Evolutionary conservation across 1,139 yeast species (phyloP), one percentile per base, ranked within the genome.

Genomic region (Saccharomyces hybrid): DNA sequence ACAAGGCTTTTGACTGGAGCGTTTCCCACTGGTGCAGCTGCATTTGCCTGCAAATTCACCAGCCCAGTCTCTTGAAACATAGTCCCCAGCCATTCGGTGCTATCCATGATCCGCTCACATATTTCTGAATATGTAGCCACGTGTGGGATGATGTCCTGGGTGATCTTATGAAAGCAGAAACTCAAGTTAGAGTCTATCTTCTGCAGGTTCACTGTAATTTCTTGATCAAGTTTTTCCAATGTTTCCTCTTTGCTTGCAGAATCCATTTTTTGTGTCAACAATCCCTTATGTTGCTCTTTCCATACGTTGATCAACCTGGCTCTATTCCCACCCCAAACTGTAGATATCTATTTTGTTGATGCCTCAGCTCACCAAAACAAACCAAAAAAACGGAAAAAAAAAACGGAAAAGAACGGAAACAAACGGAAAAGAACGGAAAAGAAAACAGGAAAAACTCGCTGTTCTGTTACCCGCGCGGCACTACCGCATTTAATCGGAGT

Each of bases 161-260:
- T 67, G 26, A 68, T 62, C 54, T 58, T 62, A 48, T 56, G 59
- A 53, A 67, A 67, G 51, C 70, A 66, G 54, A 62, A 59, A 48
- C 63, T 60, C n/a, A 68, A 56, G 53, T 69, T 68, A 5, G 82
- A 78, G 70, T 90, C 96, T 31, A 90, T 87, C 56, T 84, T 85
- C 67, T 88, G 96, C 51, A 90, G 71, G 1, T 84, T 82, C 53
- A 86, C 72, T 0, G 96, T 88, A 47, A 89, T 87, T 63, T 84
- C 87, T 67, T 88, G 96, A 63, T 90, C 96, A 46, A 89, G 71
- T 61, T 81, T 75, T 63, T 88, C 95, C 53, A 87, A 50, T 52
- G 44, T 16, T 20, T 38, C 44, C n/a, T 38, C 44, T 38, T 38
- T 38, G 44, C 44, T 38, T 9, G 11, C 44, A 4, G 44, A 38